Conservation (phyloP, 352 stramenopile genomes). For the Pelagophyceae sp. region DNA sequence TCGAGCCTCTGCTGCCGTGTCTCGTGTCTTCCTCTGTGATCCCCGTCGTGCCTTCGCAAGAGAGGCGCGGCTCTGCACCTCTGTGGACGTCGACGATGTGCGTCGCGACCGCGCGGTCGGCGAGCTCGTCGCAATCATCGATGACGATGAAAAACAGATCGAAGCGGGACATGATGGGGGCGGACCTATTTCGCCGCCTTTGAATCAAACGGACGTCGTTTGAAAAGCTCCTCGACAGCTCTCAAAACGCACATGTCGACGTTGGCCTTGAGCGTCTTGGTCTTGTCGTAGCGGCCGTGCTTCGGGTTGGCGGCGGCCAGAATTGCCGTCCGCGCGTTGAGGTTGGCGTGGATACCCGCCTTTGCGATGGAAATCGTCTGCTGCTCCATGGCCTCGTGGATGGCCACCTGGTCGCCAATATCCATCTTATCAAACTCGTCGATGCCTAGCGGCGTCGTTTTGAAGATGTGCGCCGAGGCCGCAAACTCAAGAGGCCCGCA, state of each 20-base stretch:
- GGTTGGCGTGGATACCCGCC: constrained; percentile 75
- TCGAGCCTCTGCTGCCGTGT: too few species aligned
- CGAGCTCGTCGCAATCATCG: constrained; percentile 90
- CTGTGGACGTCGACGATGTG: constrained; percentile 96
- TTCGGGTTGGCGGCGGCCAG: constrained; percentile 97
- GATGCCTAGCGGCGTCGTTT: too few species aligned
- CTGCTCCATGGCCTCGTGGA: constrained; percentile 89
- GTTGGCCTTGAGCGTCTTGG: constrained; percentile 66
- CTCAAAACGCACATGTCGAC: too few species aligned
- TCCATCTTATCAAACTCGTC: constrained; percentile 72
- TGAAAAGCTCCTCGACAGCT: constrained; percentile 20
- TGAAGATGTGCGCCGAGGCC: too few species aligned
- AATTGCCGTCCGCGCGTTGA: constrained; percentile 97
- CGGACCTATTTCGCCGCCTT: too few species aligned
- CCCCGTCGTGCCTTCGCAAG: too few species aligned
- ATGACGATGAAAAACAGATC: constrained; percentile 98
- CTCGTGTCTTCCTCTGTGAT: too few species aligned
- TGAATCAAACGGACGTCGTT: constrained; percentile 74
- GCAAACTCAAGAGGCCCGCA: too few species aligned
- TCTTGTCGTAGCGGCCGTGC: constrained; percentile 74
- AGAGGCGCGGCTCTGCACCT: too few species aligned
- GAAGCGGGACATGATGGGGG: constrained; percentile 96
- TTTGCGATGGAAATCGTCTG: constrained; percentile 87
- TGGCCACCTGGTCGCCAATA: constrained; percentile 69
- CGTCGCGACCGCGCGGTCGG: constrained; percentile 84